These are phyloP conservation scores for Boletus rubescentipes DNA, from an alignment of 768 basidiomycete species.

Conservation along the genomic window DNA sequence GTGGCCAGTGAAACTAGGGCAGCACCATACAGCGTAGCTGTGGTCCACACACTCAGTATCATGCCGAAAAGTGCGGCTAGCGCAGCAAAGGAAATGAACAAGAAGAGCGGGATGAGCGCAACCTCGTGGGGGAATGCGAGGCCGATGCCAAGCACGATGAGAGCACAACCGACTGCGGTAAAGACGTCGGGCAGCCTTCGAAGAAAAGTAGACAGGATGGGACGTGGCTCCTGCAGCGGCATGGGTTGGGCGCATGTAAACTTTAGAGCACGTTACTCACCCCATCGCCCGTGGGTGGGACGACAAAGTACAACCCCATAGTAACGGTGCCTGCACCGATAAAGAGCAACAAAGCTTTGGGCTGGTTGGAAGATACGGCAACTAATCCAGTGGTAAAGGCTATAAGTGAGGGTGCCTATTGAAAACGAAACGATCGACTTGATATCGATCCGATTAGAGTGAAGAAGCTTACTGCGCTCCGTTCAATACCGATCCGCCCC, in stretches of 20 bases:
- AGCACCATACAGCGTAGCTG: background rate
- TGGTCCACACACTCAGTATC: background rate
- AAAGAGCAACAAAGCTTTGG: background rate
- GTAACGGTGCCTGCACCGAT: background rate
- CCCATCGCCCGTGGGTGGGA: background rate
- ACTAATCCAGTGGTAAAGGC: background rate
- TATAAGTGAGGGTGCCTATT: background rate
- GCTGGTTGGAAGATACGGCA: background rate
- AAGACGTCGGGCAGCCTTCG: background rate
- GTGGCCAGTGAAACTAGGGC: background rate
- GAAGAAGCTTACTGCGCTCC: background rate
- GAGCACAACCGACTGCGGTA: background rate
- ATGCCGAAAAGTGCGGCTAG: background rate
- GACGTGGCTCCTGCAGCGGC: background rate
- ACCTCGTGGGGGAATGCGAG: background rate
- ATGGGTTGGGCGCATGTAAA: background rate
- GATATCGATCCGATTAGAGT: no score
- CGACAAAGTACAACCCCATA: background rate
- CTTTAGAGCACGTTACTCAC: background rate
- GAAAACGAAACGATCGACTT: background rate
- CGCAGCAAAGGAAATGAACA: background rate
- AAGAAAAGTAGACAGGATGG: background rate
- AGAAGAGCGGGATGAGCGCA: background rate
- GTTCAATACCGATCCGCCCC: background rate
- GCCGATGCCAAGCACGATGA: background rate